Conservation (phyloP, 768 basidiomycete species). For the Imleria badia region DNA sequence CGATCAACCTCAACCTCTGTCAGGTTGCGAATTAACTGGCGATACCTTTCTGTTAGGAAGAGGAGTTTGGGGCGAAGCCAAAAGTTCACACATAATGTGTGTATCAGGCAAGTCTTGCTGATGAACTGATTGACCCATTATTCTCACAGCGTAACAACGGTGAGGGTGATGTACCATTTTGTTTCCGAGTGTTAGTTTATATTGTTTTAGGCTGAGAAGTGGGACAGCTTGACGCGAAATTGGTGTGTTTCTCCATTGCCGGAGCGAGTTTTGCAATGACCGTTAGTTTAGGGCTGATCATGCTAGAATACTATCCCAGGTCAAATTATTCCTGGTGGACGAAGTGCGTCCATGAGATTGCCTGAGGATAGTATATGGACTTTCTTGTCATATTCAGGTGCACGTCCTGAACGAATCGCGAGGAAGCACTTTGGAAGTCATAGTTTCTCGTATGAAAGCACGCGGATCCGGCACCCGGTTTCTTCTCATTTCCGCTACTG, state of each 20-base stretch:
- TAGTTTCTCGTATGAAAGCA: conserved; percentile 90
- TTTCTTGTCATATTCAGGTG: conserved; percentile 49
- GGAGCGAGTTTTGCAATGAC: conserved; percentile 3
- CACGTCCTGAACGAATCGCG: conserved; percentile 90
- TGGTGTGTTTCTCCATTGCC: conserved; percentile 57
- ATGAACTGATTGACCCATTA: background rate
- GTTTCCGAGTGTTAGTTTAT: background rate
- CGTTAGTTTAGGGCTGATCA: conserved; percentile 52
- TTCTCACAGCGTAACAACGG: conserved; percentile 68
- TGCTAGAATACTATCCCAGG: conserved; percentile 62
- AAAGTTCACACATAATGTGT: conserved; percentile 77
- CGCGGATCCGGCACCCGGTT: conserved; percentile 73
- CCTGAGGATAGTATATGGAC: background rate
- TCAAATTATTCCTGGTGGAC: conserved; percentile 86
- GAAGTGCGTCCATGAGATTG: conserved; percentile 50
- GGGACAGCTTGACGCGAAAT: conserved; percentile 89
- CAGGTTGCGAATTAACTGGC: conserved; percentile 90
- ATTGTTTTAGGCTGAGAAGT: conserved; percentile 79
- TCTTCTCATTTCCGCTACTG: conserved; percentile 88
- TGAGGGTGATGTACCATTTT: conserved; percentile 30
- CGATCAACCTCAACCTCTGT: background rate
- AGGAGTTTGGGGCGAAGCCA: conserved; percentile 71
- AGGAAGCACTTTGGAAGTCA: conserved; percentile 91
- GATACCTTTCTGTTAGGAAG: conserved; percentile 74
- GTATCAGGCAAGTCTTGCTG: conserved; percentile 19